A percentile compares a stretch with the other conserved stretches of the same genome.
phyloP scores from a whole-genome alignment of 371 early-diverging fungal genomes.

The Circinella minor region DNA sequence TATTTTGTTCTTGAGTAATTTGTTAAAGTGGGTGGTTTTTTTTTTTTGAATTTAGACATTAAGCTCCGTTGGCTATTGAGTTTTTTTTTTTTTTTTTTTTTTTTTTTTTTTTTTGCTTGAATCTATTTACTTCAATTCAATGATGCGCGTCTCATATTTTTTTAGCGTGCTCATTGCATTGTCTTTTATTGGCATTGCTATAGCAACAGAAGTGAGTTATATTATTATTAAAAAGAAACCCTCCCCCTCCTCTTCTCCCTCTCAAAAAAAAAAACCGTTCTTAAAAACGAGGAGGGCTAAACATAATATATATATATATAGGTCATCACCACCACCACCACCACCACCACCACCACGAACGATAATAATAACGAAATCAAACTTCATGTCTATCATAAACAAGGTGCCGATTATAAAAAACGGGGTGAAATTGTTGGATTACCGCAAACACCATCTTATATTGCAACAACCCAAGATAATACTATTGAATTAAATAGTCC shows the following conservation, averaged over 20 bases:
- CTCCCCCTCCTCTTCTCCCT: background rate
- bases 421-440: conserved; percentile 29
- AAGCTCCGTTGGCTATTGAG: no score
- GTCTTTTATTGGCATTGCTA: background rate
- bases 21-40: no score
- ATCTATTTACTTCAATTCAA: background rate
- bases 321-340: background rate
- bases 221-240: no score
- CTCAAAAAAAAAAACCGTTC: no score
- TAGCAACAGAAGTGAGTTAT: background rate
- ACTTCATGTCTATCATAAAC: conserved; percentile 27
- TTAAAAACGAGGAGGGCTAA: no score
- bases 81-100: no score
- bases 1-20: no score
- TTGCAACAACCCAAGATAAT: background rate
- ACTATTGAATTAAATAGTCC: conserved; percentile 2
- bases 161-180: background rate
- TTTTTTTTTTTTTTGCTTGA: no score
- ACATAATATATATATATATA: no score
- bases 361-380: background rate
- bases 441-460: conserved; percentile 15
- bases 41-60: no score
- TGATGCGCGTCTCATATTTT: background rate
- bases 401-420: conserved; percentile 23
- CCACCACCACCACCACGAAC: background rate